These are phyloP conservation scores for Blastobotrys persicus DNA, from an alignment of 1,139 yeast genomes.

Conservation along the genomic window DNA sequence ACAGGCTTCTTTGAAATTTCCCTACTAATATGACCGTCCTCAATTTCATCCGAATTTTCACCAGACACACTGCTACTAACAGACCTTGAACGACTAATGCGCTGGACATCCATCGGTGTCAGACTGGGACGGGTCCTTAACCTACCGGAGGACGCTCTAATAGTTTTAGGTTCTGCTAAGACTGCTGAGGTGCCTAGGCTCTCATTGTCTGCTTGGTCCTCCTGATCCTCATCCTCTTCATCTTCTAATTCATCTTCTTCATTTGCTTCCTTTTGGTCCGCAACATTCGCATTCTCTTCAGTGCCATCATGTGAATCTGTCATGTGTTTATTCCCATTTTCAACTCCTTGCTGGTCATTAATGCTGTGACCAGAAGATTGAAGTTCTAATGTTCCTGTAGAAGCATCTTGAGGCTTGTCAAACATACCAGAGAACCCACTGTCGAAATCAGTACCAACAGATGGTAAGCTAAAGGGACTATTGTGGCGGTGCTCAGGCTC, in stretches of 20 bases:
- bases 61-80: conserved; percentile 8
- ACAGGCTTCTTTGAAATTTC: conserved; percentile 23
- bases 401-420: conserved; percentile 24
- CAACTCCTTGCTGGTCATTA: too few species aligned
- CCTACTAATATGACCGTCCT: conserved; percentile 17
- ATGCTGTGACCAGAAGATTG: not conserved
- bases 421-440: conserved; percentile 25
- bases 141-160: conserved; percentile 28
- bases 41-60: conserved; percentile 6
- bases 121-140: conserved; percentile 37
- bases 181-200: conserved; percentile 16
- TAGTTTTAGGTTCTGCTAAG: conserved; percentile 22
- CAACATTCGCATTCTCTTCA: too few species aligned
- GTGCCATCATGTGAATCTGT: too few species aligned
- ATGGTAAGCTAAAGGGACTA: conserved; percentile 9
- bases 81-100: conserved; percentile 21
- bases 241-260: conserved; percentile 13
- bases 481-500: not conserved
- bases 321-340: too few species aligned
- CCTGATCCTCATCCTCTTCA: conserved; percentile 15
- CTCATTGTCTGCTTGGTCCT: conserved; percentile 20
- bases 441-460: conserved; percentile 22
- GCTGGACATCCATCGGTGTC: conserved; percentile 32
- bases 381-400: not conserved
- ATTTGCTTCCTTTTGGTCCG: conserved; percentile 18